Evolutionary conservation across 1,284 basidiomycete species (phyloP), one percentile per base, ranked within the genome.

Genomic region (Melampsora larici-populina): DNA sequence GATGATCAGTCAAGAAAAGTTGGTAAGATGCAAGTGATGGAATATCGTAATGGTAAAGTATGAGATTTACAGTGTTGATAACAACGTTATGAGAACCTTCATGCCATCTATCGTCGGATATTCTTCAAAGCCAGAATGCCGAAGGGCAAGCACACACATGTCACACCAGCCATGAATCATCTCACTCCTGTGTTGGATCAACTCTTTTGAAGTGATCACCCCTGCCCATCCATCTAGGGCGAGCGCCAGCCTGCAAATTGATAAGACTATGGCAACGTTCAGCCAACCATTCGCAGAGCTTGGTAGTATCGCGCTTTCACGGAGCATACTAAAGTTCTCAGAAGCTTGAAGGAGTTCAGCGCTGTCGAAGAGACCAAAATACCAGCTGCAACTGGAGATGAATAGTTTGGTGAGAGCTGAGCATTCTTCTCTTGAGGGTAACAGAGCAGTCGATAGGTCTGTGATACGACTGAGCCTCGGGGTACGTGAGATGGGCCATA

Each of bases 191-290:
- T 67, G 66, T 18, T 55, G 43, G 48, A 65, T 46, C 21, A 66
- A 55, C n/a, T 75, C 48, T 43, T 75, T 65, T 8, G 31, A 67
- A 29, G 66, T 48, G 7, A 67, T 26, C n/a, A 64, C 67, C 1
- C 72, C 65, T 5, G 72, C 72, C 72, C 72, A 75, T 29, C 65
- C 72, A n/a, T 67, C n/a, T 60, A 63, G 67, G 31, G 72, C 72
- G 11, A 75, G 51, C 3, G 72, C 67, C 36, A 75, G 64, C 33
- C 72, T 29, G 46, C 72, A 75, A 55, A 75, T 55, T 9, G 72
- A 63, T n/a, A 75, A 26, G 24, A 65, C 63, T 11, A 75, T 29
- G 24, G 64, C 72, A 55, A 75, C 21, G 18, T 64, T 62, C 7
- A 65, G 58, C 72, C 72, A 75, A 46, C 60, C 64, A 60, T 67